Evolutionary conservation across 805 yeast genomes (phyloP).

Genomic region (Yarrowia alimentaria): DNA sequence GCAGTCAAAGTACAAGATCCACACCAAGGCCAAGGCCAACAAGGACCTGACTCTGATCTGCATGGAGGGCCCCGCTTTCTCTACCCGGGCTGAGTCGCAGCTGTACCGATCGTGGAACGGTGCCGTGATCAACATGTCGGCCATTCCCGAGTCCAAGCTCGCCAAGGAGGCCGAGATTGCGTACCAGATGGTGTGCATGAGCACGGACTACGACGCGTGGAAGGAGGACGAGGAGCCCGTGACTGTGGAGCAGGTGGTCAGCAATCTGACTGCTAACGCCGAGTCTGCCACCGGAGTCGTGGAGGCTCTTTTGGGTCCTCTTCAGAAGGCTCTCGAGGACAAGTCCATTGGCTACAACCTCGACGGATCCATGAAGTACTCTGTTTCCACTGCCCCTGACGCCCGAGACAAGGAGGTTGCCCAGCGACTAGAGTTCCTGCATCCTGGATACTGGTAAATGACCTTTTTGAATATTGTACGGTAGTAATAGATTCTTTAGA

Average conservation of each 20-base stretch:
- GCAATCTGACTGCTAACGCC: constrained; percentile 82
- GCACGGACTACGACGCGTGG: constrained; percentile 99
- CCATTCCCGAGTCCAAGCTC: constrained; percentile 93
- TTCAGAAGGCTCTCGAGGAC: constrained; percentile 55
- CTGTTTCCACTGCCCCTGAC: constrained; percentile 73
- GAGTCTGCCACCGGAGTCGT: constrained; percentile 82
- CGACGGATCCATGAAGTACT: constrained; percentile 70
- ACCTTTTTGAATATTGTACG: neutral
- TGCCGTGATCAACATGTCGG: constrained; percentile 93
- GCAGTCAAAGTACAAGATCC: constrained; percentile 51
- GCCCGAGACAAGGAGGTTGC: constrained; percentile 72
- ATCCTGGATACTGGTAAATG: constrained; percentile 85
- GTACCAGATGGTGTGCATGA: constrained; percentile 98
- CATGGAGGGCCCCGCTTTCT: constrained; percentile 99
- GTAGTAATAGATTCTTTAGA: too few relatives aligned
- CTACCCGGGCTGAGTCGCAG: constrained; percentile 93
- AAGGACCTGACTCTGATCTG: constrained; percentile 83
- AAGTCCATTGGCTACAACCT: constrained; percentile 70
- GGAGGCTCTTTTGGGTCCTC: constrained; percentile 59
- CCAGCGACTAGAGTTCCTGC: constrained; percentile 78
- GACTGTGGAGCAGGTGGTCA: constrained; percentile 95
- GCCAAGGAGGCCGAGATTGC: constrained; percentile 97
- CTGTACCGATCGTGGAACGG: constrained; percentile 89
- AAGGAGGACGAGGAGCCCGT: constrained; percentile 93
- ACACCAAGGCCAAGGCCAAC: constrained; percentile 62